A percentile compares a stretch with the other conserved stretches of the same genome.
These are phyloP conservation scores for Ganoderma sp. DNA, from an alignment of 1,284 basidiomycete genomes.

Conservation along the genomic window DNA sequence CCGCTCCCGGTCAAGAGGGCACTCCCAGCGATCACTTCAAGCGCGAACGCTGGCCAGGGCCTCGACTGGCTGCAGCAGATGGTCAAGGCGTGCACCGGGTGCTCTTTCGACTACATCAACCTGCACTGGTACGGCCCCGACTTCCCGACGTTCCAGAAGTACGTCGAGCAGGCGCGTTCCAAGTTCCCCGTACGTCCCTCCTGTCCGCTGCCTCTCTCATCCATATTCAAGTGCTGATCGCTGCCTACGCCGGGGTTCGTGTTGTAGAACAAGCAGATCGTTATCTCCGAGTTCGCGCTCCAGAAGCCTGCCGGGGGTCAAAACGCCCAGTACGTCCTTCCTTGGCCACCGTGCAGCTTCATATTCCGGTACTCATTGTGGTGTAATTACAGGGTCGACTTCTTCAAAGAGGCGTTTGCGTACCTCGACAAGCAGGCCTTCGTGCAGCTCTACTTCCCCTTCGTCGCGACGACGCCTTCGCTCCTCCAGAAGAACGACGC, in stretches of 20 bases:
- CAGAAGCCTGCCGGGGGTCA: slow-evolving; percentile 5
- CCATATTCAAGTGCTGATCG: neutral
- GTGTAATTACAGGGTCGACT: neutral
- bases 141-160: slow-evolving; percentile 6
- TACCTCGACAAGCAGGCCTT: slow-evolving; percentile 10
- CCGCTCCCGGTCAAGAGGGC: slow-evolving; percentile 10
- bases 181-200: slow-evolving; percentile 1
- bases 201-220: too few species aligned
- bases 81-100: slow-evolving; percentile 3
- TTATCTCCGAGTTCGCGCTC: slow-evolving; percentile 9
- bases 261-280: neutral
- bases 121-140: slow-evolving; percentile 5
- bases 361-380: neutral
- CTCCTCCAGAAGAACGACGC: slow-evolving; percentile 5
- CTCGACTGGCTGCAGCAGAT: slow-evolving; percentile 13
- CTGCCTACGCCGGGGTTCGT: neutral
- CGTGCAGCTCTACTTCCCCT: slow-evolving; percentile 10
- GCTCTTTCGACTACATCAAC: slow-evolving; percentile 10
- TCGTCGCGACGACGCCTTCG: slow-evolving; percentile 6
- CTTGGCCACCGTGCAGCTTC: neutral
- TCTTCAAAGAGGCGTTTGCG: slow-evolving; percentile 10
- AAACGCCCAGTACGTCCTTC: slow-evolving; percentile 1
- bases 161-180: slow-evolving; percentile 3
- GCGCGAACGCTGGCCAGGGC: neutral
- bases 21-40: slow-evolving; percentile 6